A percentile compares a stretch with the other conserved stretches of the same genome.
Conservation (phyloP, 2,329 filamentous ascomycete genomes). For the Didymella lethalis region DNA sequence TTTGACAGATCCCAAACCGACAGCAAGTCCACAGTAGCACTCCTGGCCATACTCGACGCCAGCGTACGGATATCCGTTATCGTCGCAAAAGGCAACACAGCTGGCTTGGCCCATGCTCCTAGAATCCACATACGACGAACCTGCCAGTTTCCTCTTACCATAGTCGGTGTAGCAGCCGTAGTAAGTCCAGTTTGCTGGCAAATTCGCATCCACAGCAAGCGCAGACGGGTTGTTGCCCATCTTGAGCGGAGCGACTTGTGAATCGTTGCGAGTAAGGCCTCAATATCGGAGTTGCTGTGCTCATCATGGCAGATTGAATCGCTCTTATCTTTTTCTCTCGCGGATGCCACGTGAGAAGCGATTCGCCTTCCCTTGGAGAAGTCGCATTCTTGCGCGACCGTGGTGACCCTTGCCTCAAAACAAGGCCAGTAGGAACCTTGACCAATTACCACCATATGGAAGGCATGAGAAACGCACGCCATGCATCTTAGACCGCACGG, state of each 20-base stretch:
- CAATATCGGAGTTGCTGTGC: background rate
- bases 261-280: background rate
- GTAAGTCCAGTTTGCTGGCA: slow-evolving; percentile 10
- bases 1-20: slow-evolving; percentile 29
- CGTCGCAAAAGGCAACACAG: slow-evolving; percentile 26
- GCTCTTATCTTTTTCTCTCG: background rate
- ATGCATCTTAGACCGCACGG: background rate
- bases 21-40: slow-evolving; percentile 32
- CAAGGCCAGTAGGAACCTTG: slow-evolving; percentile 6
- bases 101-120: slow-evolving; percentile 21
- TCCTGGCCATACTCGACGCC: slow-evolving; percentile 30
- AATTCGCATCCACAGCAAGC: background rate
- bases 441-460: background rate
- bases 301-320: background rate
- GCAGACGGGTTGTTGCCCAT: slow-evolving; percentile 7
- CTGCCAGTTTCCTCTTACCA: slow-evolving; percentile 8
- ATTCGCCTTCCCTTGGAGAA: slow-evolving; percentile 10
- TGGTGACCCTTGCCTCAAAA: slow-evolving; percentile 16
- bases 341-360: background rate
- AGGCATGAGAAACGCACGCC: background rate
- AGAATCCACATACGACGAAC: slow-evolving; percentile 1
- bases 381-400: slow-evolving; percentile 18
- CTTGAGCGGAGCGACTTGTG: background rate
- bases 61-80: slow-evolving; percentile 17
- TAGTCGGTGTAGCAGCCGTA: slow-evolving; percentile 15